Conservation (phyloP, 177 flowering plant genomes). For the Telopea speciosissima region DNA sequence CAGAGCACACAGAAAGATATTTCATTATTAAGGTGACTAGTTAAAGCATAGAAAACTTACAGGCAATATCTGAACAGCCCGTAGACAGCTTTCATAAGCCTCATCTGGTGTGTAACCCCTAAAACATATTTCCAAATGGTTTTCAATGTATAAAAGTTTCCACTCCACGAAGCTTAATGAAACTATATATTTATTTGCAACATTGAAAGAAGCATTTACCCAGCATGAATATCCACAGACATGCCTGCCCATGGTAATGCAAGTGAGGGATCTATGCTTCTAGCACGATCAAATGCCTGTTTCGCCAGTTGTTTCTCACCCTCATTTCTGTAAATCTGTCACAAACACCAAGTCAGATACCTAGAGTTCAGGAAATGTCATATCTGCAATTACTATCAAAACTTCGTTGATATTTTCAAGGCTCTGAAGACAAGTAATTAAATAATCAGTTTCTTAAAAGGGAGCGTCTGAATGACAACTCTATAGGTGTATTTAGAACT, state of each 20-base stretch:
- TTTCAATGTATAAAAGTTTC: background rate
- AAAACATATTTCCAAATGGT: conserved; percentile 4
- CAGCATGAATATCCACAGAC: conserved; percentile 55
- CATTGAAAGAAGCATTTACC: conserved; percentile 35
- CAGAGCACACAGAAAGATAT: background rate
- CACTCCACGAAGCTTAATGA: background rate
- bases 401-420: background rate
- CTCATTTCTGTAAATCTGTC: conserved; percentile 64
- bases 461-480: no score
- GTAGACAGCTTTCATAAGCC: conserved; percentile 85
- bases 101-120: conserved; percentile 54
- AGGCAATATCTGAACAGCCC: conserved; percentile 79
- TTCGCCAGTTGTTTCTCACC: conserved; percentile 50
- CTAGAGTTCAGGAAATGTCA: background rate
- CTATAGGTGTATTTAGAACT: no score
- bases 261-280: conserved; percentile 96
- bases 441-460: background rate
- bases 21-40: conserved; percentile 4
- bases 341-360: conserved; percentile 11
- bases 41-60: conserved; percentile 34
- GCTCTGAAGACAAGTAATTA: background rate
- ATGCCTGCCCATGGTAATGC: conserved; percentile 99
- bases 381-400: conserved; percentile 1
- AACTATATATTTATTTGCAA: background rate
- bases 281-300: conserved; percentile 86